phyloP scores from a whole-genome alignment of 2,329 filamentous ascomycete species.

The Alternaria angustiovoidea region DNA sequence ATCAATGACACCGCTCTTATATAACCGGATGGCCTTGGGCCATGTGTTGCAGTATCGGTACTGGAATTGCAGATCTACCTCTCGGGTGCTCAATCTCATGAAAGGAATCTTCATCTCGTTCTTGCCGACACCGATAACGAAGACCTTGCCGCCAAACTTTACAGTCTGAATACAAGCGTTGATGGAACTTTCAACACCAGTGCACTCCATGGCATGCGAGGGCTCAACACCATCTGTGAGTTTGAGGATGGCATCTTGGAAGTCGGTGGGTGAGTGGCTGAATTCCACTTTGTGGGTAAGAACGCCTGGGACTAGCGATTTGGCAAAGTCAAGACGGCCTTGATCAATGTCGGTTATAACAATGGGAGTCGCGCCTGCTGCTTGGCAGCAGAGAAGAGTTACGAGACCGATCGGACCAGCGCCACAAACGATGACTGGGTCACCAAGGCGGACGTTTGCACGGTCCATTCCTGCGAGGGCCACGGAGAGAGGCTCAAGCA shows the following conservation, averaged over 20 bases:
- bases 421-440: slow-evolving; percentile 87
- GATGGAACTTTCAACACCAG: slow-evolving; percentile 90
- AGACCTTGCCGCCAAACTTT: slow-evolving; percentile 96
- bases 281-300: slow-evolving; percentile 81
- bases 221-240: slow-evolving; percentile 78
- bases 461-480: slow-evolving; percentile 88
- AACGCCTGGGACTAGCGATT: slow-evolving; percentile 79
- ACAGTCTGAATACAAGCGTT: slow-evolving; percentile 85
- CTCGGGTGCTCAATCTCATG: slow-evolving; percentile 88
- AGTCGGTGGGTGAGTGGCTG: slow-evolving; percentile 70
- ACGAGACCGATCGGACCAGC: slow-evolving; percentile 94
- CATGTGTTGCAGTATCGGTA: slow-evolving; percentile 97
- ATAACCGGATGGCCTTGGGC: slow-evolving; percentile 88
- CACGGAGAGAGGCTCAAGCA: slow-evolving; percentile 90
- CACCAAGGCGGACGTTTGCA: slow-evolving; percentile 80
- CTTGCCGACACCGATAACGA: slow-evolving; percentile 94
- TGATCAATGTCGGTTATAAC: slow-evolving; percentile 96
- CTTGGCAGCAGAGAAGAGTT: slow-evolving; percentile 78
- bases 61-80: slow-evolving; percentile 95
- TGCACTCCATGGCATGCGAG: slow-evolving; percentile 86
- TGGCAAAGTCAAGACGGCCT: slow-evolving; percentile 83
- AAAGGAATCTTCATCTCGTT: slow-evolving; percentile 96
- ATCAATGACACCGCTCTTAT: slow-evolving; percentile 85
- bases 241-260: slow-evolving; percentile 72
- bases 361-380: slow-evolving; percentile 87